Percentiles rank a stretch among this genome's conserved stretches.
Evolutionary conservation across 495 filamentous ascomycete species (phyloP).

Genomic region (Penicillium turbatum): DNA sequence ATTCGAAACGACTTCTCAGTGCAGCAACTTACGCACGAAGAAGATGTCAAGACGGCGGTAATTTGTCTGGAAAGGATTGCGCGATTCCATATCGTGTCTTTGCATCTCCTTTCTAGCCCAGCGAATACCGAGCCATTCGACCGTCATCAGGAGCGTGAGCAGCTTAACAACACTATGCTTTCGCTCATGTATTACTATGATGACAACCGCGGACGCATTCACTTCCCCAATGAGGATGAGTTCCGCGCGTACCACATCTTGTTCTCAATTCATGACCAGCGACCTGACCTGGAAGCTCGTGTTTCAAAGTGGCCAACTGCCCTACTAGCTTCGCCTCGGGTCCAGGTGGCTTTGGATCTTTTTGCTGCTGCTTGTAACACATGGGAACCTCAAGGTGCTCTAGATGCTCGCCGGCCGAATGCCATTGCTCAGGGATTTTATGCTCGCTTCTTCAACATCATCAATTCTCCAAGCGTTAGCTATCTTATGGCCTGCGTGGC

Average conservation of each 20-base stretch:
- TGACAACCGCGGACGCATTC: conserved; percentile 53
- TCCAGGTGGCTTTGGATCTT: conserved; percentile 63
- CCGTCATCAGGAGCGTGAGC: conserved; percentile 86
- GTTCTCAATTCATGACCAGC: conserved; percentile 69
- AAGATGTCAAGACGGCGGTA: conserved; percentile 62
- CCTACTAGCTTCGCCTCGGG: conserved; percentile 50
- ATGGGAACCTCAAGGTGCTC: conserved; percentile 58
- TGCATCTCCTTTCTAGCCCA: conserved; percentile 72
- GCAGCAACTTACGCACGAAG: conserved; percentile 67
- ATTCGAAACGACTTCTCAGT: conserved; percentile 94
- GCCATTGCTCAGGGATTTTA: conserved; percentile 60
- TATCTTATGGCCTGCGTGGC: conserved; percentile 94
- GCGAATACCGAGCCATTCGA: conserved; percentile 72
- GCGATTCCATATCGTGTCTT: conserved; percentile 82
- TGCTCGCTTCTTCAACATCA: conserved; percentile 67
- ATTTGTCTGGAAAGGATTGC: conserved; percentile 85
- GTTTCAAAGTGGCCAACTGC: conserved; percentile 67
- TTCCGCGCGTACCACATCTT: conserved; percentile 88
- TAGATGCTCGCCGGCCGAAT: conserved; percentile 54
- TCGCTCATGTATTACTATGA: conserved; percentile 89
- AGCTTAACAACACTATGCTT: conserved; percentile 80
- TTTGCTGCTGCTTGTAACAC: conserved; percentile 65
- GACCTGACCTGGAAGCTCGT: conserved; percentile 65
- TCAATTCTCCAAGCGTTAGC: conserved; percentile 65
- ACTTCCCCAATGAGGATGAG: conserved; percentile 73